Evolutionary conservation across 73 alveolate species (phyloP), one percentile per base, ranked within the genome.

Genomic region (Loxodes magnus): DNA sequence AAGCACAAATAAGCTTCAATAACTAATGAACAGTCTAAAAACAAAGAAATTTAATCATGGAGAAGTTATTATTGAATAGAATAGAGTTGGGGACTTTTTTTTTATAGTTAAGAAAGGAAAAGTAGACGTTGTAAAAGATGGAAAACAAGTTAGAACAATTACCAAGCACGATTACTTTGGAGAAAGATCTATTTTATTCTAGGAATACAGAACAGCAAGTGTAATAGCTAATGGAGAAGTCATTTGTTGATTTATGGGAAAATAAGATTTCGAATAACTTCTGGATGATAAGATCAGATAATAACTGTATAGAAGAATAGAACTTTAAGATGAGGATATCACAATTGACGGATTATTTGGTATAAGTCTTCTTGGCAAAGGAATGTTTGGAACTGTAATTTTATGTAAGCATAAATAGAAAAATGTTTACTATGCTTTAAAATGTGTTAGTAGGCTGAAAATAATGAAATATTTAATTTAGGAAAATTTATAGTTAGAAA

Each of bases 151-250:
- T 0, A 57, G 80, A 29, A 80, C 79, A 12, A 49, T 86, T 17
- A 74, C 73, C 21, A 73, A 62, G 46, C 67, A 68, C 14, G 79
- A 77, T 49, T 86, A 46, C 51, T 71, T 86, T 66, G 94, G 90
- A 3, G 97, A 86, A 56, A 62, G 88, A 56, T 55, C 83, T 5
- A 21, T 86, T 38, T 67, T 86, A 50, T 65, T 54, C 25, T 34
- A 62, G 24, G 94, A 81, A 60, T 51, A 48, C 29, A 50, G 85
- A 28, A 46, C 74, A 0, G 83, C 82, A 10, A 64, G 92, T 1
- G 79, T 67, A 4, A 48, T 44, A 14, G 92, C 97, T 2, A 36
- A 31, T 17, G 81, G 68, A 4, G 59, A 72, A 5, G 71, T 69
- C 27, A 61, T 51, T 29, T 49, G 64, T 7, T 77, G 50, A 43